Percentiles rank a stretch among this genome's conserved stretches.
Conservation (phyloP, 176 grass and related monocot genomes). For the Secale cereale region DNA sequence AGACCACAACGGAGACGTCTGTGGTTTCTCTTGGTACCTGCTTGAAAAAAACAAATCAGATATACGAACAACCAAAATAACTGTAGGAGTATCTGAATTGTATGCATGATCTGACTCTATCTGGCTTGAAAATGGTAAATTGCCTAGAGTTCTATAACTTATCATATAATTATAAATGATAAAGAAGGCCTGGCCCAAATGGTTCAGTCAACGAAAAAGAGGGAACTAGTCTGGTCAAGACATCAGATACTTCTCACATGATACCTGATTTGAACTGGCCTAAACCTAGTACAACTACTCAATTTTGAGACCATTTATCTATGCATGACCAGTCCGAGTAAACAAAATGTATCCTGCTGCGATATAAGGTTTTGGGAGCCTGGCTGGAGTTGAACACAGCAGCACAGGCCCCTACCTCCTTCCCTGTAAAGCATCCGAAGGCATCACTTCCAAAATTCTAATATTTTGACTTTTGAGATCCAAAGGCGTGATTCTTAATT, state of each 20-base stretch:
- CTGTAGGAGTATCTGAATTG: background rate
- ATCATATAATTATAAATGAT: background rate
- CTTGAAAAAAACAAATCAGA: conserved; percentile 14
- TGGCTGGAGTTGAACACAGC: background rate
- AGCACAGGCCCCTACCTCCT: background rate
- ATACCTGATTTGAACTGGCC: background rate
- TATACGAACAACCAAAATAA: background rate
- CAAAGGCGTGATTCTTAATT: background rate
- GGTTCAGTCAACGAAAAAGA: conserved; percentile 5
- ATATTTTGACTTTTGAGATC: background rate
- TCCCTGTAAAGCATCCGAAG: background rate
- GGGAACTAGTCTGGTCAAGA: background rate
- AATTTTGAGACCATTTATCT: background rate
- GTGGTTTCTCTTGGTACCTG: background rate
- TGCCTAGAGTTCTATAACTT: background rate
- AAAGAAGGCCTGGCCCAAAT: background rate
- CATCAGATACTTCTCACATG: background rate
- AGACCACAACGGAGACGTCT: conserved; percentile 25
- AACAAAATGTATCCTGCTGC: background rate
- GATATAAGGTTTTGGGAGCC: background rate
- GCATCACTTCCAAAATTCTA: background rate
- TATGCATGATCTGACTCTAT: conserved; percentile 6
- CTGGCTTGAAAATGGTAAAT: background rate
- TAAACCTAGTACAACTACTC: conserved; percentile 15
- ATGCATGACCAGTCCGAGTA: background rate